Percentiles rank a stretch among this genome's conserved stretches.
Evolutionary conservation across 2,329 filamentous ascomycete species (phyloP).

Genomic region (Clarireedia homoeocarpa): DNA sequence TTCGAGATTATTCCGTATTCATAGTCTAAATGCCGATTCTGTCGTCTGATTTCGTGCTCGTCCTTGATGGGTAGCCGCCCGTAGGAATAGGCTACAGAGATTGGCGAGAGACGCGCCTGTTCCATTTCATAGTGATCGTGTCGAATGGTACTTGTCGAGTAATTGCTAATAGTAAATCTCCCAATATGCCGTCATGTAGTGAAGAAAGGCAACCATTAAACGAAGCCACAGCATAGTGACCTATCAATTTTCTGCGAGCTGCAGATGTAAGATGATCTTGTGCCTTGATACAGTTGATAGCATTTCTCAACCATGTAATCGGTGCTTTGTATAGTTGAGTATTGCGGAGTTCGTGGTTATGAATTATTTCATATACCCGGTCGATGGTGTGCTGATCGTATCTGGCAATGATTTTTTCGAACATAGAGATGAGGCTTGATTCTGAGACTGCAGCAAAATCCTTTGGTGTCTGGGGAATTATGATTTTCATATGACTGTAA

Average conservation of each 20-base stretch:
- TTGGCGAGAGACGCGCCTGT: neutral
- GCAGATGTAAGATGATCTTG: neutral
- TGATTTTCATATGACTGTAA: neutral
- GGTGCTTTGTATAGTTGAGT: neutral
- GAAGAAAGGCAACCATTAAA: neutral
- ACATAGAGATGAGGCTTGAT: neutral
- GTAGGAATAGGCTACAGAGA: too few relatives aligned
- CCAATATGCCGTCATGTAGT: neutral
- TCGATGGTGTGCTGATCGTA: neutral
- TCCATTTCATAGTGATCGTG: neutral
- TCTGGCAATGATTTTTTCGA: neutral
- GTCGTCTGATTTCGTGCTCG: too few relatives aligned
- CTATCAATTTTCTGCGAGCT: neutral
- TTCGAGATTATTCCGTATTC: too few relatives aligned
- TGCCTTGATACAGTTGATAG: neutral
- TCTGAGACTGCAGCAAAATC: neutral
- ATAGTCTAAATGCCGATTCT: too few relatives aligned
- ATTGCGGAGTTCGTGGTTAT: neutral
- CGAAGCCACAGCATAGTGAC: neutral
- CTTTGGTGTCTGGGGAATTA: neutral
- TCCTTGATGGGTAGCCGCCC: too few relatives aligned
- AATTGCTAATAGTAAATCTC: neutral
- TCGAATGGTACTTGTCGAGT: neutral
- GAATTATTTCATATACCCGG: neutral
- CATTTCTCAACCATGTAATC: slow-evolving; percentile 3